A percentile compares a stretch with the other conserved stretches of the same genome.
These are phyloP conservation scores for Phytopythium helicoides DNA, from an alignment of 352 stramenopile genomes.

Conservation along the genomic window DNA sequence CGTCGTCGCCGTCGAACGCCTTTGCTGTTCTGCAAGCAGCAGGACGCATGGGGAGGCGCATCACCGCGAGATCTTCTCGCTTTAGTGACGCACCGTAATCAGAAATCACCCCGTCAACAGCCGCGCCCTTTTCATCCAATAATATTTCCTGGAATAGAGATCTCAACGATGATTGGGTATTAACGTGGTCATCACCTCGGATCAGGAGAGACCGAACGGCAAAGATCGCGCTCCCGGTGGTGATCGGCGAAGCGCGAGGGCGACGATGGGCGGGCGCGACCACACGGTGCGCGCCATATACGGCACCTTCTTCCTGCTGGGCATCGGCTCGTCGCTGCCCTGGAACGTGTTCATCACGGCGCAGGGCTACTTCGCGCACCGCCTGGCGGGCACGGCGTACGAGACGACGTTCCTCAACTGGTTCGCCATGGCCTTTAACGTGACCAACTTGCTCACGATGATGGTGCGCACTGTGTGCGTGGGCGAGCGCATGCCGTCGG, in stretches of 20 bases:
- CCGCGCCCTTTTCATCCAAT: too few species aligned
- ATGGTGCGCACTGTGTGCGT: conserved; percentile 61
- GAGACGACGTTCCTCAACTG: conserved; percentile 84
- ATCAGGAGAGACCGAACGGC: too few species aligned
- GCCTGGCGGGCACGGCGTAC: conserved; percentile 57
- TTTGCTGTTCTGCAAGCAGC: conserved; percentile 1
- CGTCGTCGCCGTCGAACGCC: background rate
- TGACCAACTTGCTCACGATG: conserved; percentile 76
- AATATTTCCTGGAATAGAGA: too few species aligned
- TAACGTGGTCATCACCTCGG: too few species aligned
- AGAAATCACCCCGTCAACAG: conserved; percentile 3
- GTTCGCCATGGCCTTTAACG: conserved; percentile 85
- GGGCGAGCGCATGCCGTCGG: conserved; percentile 55
- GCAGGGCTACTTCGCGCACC: conserved; percentile 72
- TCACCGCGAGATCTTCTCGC: too few species aligned
- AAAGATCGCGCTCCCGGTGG: conserved; percentile 17
- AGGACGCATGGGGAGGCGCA: too few species aligned
- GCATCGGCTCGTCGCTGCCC: conserved; percentile 70
- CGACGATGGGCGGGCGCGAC: conserved; percentile 18
- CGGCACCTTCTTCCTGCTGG: conserved; percentile 75
- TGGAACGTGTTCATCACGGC: conserved; percentile 89
- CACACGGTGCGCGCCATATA: conserved; percentile 47
- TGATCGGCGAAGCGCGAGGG: too few species aligned
- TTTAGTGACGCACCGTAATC: background rate
- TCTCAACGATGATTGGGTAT: too few species aligned